These are phyloP conservation scores for Articulospora tetracladia DNA, from an alignment of 495 filamentous ascomycete genomes.

Conservation along the genomic window DNA sequence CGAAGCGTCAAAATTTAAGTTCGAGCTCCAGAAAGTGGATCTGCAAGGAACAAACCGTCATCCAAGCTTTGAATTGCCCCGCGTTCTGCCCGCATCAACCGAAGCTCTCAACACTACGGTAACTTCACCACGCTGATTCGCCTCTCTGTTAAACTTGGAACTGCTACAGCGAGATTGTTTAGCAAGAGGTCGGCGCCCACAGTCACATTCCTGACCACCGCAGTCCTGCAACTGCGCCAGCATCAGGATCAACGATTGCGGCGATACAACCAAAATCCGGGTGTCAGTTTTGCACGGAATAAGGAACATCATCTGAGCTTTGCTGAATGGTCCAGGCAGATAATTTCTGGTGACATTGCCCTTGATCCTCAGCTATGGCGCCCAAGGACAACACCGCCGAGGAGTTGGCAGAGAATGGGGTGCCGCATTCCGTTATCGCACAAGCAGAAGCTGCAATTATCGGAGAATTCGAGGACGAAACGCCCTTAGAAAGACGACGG, in stretches of 20 bases:
- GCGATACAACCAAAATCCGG: too few species aligned
- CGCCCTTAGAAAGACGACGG: background rate
- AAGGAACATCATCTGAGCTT: background rate
- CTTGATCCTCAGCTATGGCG: background rate
- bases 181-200: too few species aligned
- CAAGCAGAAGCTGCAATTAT: constrained; percentile 33
- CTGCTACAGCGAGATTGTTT: too few species aligned
- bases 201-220: too few species aligned
- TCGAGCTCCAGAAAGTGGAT: too few species aligned
- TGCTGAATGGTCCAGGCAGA: background rate
- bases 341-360: background rate
- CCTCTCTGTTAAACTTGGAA: too few species aligned
- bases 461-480: constrained; percentile 17
- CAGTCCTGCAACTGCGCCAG: too few species aligned
- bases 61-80: background rate
- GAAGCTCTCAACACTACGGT: background rate
- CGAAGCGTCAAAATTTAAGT: too few species aligned
- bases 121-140: too few species aligned
- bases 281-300: too few species aligned
- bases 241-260: too few species aligned
- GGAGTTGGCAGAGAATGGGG: constrained; percentile 3
- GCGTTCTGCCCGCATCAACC: background rate
- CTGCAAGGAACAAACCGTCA: too few species aligned
- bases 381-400: background rate
- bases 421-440: constrained; percentile 29